A percentile compares a stretch with the other conserved stretches of the same genome.
Evolutionary conservation across 176 grass and related monocot genomes (phyloP).

Genomic region (Hordeum marinum): DNA sequence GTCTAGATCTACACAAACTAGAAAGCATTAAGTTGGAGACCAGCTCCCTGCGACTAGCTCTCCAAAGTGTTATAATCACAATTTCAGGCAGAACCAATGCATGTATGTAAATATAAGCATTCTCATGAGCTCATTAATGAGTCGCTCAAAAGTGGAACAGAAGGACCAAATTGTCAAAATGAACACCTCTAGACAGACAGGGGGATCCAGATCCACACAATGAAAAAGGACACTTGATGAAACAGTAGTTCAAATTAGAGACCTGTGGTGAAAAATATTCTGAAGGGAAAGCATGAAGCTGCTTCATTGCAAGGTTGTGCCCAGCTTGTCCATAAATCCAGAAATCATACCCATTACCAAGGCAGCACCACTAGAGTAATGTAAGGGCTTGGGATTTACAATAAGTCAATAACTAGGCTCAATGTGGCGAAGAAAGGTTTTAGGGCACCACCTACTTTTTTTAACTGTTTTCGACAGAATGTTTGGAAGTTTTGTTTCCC

Average conservation of each 20-base stretch:
- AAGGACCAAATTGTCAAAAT: background rate
- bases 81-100: background rate
- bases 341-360: background rate
- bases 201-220: background rate
- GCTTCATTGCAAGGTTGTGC: background rate
- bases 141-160: background rate
- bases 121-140: background rate
- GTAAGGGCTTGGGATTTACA: background rate
- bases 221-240: background rate
- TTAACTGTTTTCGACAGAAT: background rate
- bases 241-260: background rate
- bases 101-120: background rate
- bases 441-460: background rate
- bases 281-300: background rate
- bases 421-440: background rate
- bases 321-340: background rate
- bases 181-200: background rate
- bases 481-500: background rate
- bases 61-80: background rate
- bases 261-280: background rate
- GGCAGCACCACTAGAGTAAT: no score
- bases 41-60: background rate
- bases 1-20: background rate
- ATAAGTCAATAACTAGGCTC: background rate
- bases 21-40: background rate